Evolutionary conservation across 805 yeast species (phyloP), one percentile per base, ranked within the genome.

Genomic region (Grigorovia transvaalensis): DNA sequence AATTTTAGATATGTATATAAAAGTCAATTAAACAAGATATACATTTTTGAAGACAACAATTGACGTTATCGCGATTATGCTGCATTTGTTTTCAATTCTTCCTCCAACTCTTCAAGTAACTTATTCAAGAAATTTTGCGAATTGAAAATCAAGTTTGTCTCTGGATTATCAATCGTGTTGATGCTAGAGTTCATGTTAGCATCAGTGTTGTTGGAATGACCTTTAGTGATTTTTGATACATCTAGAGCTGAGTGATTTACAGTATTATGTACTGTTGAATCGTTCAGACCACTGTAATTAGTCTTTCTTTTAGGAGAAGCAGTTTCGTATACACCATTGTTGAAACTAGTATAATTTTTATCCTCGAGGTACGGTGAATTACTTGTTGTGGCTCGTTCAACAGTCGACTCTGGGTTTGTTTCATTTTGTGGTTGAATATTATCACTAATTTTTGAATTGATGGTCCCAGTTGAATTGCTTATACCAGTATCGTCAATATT

Each of bases 121-220:
- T 51, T 46, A 20, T 54, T 52, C 35, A 54, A 47, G 20, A 52
- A 54, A 35, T 47, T 45, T 43, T 51, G 54, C 1, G 54, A 51
- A 48, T 54, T 50, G 43, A 54, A 50, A 9, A 53, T 30, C 29
- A 53, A 35, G 17, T 48, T 41, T 23, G 44, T 41, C 42, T 38
- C 42, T 38, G n/a, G 42, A 40, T 47, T 42, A 40, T 47, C 49
- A 40, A 20, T 42, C 2, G 42, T 9, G 4, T 38, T n/a, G 15
- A 38, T 38, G 4, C 8, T n/a, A 38, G 4, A 3, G n/a, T 13
- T 38, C 17, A 38, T 7, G 18, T 20, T 40, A 44, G n/a, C 23
- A 30, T 17, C n/a, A 20, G n/a, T 44, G 4, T 27, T 27, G 44
- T 27, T 23, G 27, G 27, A 23, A 23, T 23, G 6, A 23, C 27